Conservation (phyloP, 495 filamentous ascomycete genomes). For the Paragyromitra xinjiangensis region DNA sequence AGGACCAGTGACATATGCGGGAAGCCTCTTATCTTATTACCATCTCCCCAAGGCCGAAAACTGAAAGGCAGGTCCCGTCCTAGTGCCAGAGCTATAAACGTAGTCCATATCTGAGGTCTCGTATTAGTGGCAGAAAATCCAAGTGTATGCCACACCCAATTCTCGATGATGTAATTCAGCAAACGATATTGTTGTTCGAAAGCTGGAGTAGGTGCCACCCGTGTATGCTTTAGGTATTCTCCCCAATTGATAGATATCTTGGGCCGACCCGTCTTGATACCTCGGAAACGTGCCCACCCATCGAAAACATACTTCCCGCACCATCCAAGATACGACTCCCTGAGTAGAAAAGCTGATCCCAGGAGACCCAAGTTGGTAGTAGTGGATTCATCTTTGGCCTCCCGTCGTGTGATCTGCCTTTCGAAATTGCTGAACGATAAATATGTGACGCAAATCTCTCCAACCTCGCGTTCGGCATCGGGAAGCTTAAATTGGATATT, state of each 20-base stretch:
- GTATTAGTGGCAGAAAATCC: constrained; percentile 14
- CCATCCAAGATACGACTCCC: constrained; percentile 16
- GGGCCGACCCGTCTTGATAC: neutral
- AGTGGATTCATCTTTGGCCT: neutral
- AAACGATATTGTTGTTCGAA: constrained; percentile 4
- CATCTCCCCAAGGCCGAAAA: constrained; percentile 17
- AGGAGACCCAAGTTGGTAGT: neutral
- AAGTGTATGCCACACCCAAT: constrained; percentile 21
- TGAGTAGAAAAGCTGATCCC: neutral
- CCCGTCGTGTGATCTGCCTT: neutral
- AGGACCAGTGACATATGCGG: constrained; percentile 16
- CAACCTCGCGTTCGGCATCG: constrained; percentile 25
- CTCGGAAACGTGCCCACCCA: neutral
- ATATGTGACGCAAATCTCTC: constrained; percentile 47
- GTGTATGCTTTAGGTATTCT: constrained; percentile 6
- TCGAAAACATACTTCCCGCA: neutral
- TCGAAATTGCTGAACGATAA: constrained; percentile 41
- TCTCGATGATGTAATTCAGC: constrained; percentile 22
- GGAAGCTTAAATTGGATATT: constrained; percentile 23
- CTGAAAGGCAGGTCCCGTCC: constrained; percentile 4
- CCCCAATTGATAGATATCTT: constrained; percentile 3
- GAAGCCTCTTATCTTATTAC: neutral
- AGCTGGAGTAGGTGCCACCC: neutral
- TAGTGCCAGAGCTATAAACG: constrained; percentile 4
- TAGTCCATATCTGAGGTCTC: neutral